Evolutionary conservation across 768 basidiomycete genomes (phyloP).

Genomic region (Lentinula edodes): DNA sequence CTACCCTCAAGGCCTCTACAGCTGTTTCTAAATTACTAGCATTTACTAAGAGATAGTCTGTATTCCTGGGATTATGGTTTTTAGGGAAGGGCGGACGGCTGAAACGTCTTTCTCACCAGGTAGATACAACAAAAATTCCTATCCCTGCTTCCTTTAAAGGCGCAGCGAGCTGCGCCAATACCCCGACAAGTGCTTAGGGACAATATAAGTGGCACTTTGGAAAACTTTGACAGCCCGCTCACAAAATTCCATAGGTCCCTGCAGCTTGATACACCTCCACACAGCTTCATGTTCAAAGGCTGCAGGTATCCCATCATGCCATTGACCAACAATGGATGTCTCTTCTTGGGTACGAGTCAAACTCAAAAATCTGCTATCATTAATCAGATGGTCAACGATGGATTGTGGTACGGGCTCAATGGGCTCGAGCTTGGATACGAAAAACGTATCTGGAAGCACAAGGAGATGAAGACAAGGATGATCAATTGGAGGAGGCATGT

Average conservation of each 20-base stretch:
- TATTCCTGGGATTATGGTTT: slow-evolving; percentile 43
- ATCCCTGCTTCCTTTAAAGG: slow-evolving; percentile 48
- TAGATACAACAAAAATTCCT: slow-evolving; percentile 56
- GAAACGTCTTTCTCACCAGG: slow-evolving; percentile 38
- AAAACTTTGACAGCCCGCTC: background rate
- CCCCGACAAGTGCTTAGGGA: slow-evolving; percentile 47
- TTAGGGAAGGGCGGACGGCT: background rate
- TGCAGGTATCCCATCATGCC: slow-evolving; percentile 29
- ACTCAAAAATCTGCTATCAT: slow-evolving; percentile 36
- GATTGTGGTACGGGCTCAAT: slow-evolving; percentile 27
- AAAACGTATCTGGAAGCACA: slow-evolving; percentile 37
- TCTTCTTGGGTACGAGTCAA: slow-evolving; percentile 58
- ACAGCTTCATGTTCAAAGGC: slow-evolving; percentile 30
- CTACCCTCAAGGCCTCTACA: slow-evolving; percentile 32
- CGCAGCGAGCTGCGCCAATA: slow-evolving; percentile 46
- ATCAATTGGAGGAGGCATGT: slow-evolving; percentile 37
- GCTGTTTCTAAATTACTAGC: slow-evolving; percentile 35
- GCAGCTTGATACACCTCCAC: slow-evolving; percentile 59
- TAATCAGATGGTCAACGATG: slow-evolving; percentile 24
- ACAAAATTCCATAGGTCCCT: slow-evolving; percentile 67
- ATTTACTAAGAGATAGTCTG: slow-evolving; percentile 59
- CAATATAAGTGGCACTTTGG: background rate
- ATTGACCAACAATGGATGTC: slow-evolving; percentile 51
- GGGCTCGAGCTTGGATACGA: slow-evolving; percentile 36
- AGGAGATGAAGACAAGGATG: slow-evolving; percentile 44